A percentile compares a stretch with the other conserved stretches of the same genome.
Conservation (phyloP, 2,329 filamentous ascomycete genomes). For the Xylariaceae sp. region DNA sequence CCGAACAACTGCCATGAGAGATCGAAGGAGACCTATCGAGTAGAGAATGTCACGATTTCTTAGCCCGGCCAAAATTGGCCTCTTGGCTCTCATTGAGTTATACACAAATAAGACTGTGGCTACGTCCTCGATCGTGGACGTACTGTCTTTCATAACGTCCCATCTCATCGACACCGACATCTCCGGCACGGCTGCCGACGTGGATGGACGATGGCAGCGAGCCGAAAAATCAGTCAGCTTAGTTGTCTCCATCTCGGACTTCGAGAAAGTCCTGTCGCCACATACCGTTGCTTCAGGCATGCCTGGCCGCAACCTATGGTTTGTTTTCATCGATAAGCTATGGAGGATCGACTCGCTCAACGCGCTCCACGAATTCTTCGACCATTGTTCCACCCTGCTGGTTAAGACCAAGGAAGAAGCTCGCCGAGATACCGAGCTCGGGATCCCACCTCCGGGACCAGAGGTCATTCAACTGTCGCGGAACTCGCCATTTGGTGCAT, state of each 20-base stretch:
- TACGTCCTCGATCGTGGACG: conserved; percentile 65
- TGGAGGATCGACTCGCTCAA: conserved; percentile 85
- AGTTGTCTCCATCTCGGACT: conserved; percentile 55
- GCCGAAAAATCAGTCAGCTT: conserved; percentile 51
- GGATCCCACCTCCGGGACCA: conserved; percentile 45
- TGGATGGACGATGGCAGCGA: conserved; percentile 43
- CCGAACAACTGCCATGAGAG: neutral
- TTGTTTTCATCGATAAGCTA: conserved; percentile 74
- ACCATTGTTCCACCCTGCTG: conserved; percentile 55
- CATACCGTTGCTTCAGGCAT: conserved; percentile 54
- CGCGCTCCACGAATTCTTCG: conserved; percentile 75
- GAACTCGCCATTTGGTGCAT: conserved; percentile 77
- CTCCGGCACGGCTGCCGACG: conserved; percentile 29
- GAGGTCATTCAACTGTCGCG: conserved; percentile 62
- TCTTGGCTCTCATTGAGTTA: conserved; percentile 76
- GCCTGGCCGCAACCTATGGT: conserved; percentile 82
- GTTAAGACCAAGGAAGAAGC: conserved; percentile 61
- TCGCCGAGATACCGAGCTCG: conserved; percentile 52
- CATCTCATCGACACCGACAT: conserved; percentile 57
- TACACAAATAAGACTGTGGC: conserved; percentile 73
- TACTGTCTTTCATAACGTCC: conserved; percentile 76
- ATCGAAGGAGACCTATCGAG: neutral
- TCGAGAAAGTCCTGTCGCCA: conserved; percentile 55
- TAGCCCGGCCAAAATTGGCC: conserved; percentile 82
- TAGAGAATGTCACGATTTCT: conserved; percentile 72